Percentiles rank a stretch among this genome's conserved stretches.
phyloP scores from a whole-genome alignment of 352 stramenopile genomes.

The Lagenidium sp. region DNA sequence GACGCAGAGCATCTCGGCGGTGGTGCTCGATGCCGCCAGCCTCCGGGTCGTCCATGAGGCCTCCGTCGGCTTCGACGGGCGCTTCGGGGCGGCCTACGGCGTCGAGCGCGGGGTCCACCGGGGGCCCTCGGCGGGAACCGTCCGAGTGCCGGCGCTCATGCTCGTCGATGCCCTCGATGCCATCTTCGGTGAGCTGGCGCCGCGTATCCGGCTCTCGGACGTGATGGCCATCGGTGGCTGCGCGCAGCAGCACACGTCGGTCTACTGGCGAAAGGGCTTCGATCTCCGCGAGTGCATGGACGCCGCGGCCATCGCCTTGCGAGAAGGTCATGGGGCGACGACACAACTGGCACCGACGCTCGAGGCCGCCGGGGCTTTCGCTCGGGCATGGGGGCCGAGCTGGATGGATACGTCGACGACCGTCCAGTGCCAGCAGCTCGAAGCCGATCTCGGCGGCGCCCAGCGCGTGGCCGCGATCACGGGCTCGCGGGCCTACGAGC shows the following conservation, averaged over 20 bases:
- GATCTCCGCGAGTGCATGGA: conserved; percentile 24
- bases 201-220: conserved; percentile 23
- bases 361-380: conserved; percentile 23
- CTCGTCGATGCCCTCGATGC: conserved; percentile 74
- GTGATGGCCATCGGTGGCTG: conserved; percentile 61
- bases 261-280: conserved; percentile 63
- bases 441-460: conserved; percentile 44
- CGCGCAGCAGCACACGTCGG: conserved; percentile 77
- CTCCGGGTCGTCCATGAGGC: conserved; percentile 36
- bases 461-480: conserved; percentile 55
- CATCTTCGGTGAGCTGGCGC: conserved; percentile 35
- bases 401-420: conserved; percentile 85
- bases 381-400: conserved; percentile 50
- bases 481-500: conserved; percentile 70
- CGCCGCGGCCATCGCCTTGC: conserved; percentile 16
- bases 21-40: conserved; percentile 29
- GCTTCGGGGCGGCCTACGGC: conserved; percentile 48
- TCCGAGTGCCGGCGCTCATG: conserved; percentile 56
- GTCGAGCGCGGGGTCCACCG: conserved; percentile 63
- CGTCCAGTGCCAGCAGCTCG: conserved; percentile 39
- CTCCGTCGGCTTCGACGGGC: conserved; percentile 64
- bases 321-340: too few species aligned
- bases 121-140: too few species aligned
- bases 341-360: conserved; percentile 12
- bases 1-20: conserved; percentile 77